These are phyloP conservation scores for Boletus patriciae DNA, from an alignment of 768 basidiomycete genomes.

Conservation along the genomic window DNA sequence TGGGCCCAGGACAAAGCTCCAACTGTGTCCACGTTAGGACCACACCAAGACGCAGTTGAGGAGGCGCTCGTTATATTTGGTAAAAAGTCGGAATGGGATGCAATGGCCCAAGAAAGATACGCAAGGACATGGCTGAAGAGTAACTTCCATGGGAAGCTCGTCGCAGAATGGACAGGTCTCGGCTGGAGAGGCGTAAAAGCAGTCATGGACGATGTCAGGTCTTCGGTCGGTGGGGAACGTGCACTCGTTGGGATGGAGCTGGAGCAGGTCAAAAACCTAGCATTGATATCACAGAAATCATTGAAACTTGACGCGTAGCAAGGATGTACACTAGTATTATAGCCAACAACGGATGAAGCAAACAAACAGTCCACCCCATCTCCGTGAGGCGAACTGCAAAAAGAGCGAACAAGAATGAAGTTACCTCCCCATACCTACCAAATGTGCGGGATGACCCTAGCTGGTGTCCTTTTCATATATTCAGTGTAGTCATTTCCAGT, in stretches of 20 bases:
- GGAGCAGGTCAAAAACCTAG: slow-evolving; percentile 42
- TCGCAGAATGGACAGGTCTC: slow-evolving; percentile 56
- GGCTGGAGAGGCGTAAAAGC: slow-evolving; percentile 48
- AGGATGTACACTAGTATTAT: slow-evolving; percentile 6
- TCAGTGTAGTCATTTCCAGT: slow-evolving; percentile 28
- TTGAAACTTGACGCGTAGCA: slow-evolving; percentile 19
- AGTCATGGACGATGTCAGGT: slow-evolving; percentile 53
- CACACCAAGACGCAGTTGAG: slow-evolving; percentile 30
- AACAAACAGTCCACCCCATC: neutral
- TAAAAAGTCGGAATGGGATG: slow-evolving; percentile 50
- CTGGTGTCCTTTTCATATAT: slow-evolving; percentile 31
- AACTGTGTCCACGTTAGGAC: slow-evolving; percentile 11
- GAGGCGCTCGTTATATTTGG: slow-evolving; percentile 54
- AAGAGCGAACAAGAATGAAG: neutral
- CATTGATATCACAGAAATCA: slow-evolving; percentile 35
- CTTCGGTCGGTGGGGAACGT: slow-evolving; percentile 45
- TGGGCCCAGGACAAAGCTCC: slow-evolving; percentile 41
- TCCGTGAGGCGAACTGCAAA: neutral
- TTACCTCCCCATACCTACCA: slow-evolving; percentile 21
- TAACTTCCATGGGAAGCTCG: slow-evolving; percentile 48
- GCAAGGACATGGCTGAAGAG: slow-evolving; percentile 38
- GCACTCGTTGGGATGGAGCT: slow-evolving; percentile 42
- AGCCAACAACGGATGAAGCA: neutral
- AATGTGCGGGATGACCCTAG: slow-evolving; percentile 33
- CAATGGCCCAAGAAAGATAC: slow-evolving; percentile 30